Evolutionary conservation across 768 basidiomycete species (phyloP).

Genomic region (Plicaturopsis crispa): DNA sequence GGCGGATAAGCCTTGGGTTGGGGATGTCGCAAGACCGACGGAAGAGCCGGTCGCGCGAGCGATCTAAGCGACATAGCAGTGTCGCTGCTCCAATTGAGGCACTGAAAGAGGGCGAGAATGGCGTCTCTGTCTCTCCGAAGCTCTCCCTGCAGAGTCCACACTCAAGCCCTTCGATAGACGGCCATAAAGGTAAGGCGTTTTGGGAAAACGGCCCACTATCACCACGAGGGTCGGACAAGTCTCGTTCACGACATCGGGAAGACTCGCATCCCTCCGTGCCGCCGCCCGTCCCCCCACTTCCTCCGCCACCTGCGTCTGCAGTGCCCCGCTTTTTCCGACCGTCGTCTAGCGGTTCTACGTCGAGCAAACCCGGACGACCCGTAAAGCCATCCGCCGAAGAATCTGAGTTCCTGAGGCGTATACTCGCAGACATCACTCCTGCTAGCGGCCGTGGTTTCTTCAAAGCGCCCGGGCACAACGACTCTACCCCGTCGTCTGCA

Average conservation of each 20-base stretch:
- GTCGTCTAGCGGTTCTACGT: constrained; percentile 17
- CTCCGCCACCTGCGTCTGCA: constrained; percentile 11
- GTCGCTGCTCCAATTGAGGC: neutral
- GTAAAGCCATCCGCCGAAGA: constrained; percentile 53
- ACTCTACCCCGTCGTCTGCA: constrained; percentile 15
- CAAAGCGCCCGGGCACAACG: constrained; percentile 22
- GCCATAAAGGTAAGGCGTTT: too few relatives aligned
- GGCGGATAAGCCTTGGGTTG: constrained; percentile 50
- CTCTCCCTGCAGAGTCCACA: constrained; percentile 7
- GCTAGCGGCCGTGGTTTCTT: constrained; percentile 41
- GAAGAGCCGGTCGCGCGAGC: constrained; percentile 26
- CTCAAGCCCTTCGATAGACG: constrained; percentile 17
- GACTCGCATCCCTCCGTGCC: constrained; percentile 10
- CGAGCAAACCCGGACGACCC: constrained; percentile 37
- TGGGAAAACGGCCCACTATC: constrained; percentile 15
- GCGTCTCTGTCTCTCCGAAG: neutral
- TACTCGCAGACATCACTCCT: constrained; percentile 57
- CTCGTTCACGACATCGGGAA: too few relatives aligned
- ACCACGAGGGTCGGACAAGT: too few relatives aligned
- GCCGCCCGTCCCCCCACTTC: constrained; percentile 13
- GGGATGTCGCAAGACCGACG: constrained; percentile 28
- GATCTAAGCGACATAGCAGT: constrained; percentile 8
- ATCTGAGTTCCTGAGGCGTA: constrained; percentile 56
- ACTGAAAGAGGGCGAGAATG: neutral
- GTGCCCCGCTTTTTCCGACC: constrained; percentile 19